These are phyloP conservation scores for Xenosphaeropsis pyriputrescens DNA, from an alignment of 2,329 filamentous ascomycete species.

Conservation along the genomic window DNA sequence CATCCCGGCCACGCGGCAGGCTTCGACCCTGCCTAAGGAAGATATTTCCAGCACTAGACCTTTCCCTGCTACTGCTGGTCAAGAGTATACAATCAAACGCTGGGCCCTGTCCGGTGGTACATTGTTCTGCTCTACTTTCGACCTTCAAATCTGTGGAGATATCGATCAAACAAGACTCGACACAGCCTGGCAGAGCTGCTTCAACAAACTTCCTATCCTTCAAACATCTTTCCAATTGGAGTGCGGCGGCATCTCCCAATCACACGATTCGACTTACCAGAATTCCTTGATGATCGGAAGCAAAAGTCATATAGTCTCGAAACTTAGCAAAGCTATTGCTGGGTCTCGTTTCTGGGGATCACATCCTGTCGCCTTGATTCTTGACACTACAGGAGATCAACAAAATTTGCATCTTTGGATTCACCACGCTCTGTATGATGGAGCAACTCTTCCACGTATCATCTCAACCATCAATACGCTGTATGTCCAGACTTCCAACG, in stretches of 20 bases:
- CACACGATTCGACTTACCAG: too few species aligned
- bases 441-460: slow-evolving; percentile 48
- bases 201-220: too few species aligned
- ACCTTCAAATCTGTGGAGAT: slow-evolving; percentile 33
- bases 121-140: slow-evolving; percentile 64
- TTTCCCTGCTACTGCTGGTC: slow-evolving; percentile 60
- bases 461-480: slow-evolving; percentile 22
- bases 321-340: too few species aligned
- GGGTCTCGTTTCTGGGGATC: too few species aligned
- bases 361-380: slow-evolving; percentile 10
- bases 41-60: too few species aligned
- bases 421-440: slow-evolving; percentile 84
- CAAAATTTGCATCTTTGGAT: slow-evolving; percentile 36
- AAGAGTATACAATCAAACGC: slow-evolving; percentile 64
- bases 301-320: too few species aligned
- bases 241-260: too few species aligned
- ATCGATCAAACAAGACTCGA: slow-evolving; percentile 27
- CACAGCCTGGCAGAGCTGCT: slow-evolving; percentile 36
- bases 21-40: too few species aligned
- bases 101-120: slow-evolving; percentile 55
- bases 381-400: slow-evolving; percentile 4
- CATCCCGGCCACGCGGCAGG: too few species aligned
- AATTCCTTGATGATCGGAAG: too few species aligned
- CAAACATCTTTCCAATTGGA: too few species aligned
- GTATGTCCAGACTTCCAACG: slow-evolving; percentile 31